Conservation (phyloP, 2,329 filamentous ascomycete genomes). For the Chaetomiaceae sp. region DNA sequence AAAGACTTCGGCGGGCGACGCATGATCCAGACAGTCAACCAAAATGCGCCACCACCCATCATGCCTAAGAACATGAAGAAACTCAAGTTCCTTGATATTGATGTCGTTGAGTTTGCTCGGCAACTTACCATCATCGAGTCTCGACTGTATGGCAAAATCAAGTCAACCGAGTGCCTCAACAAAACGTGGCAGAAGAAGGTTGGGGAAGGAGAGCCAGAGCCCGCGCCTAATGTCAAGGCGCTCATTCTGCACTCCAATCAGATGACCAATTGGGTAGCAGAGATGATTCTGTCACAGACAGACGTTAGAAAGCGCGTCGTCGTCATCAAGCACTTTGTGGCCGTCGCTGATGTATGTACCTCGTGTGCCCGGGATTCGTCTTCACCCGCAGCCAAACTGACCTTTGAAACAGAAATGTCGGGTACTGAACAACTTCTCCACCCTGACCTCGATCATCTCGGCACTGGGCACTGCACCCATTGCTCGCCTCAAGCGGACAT, state of each 20-base stretch:
- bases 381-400: constrained; percentile 23
- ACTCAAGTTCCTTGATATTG: constrained; percentile 95
- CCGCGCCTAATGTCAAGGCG: constrained; percentile 90
- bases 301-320: constrained; percentile 95
- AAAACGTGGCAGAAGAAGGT: constrained; percentile 99
- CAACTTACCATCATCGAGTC: constrained; percentile 97
- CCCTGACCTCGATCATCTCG: constrained; percentile 94
- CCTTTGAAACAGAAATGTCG: constrained; percentile 77
- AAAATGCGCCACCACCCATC: constrained; percentile 79
- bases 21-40: constrained; percentile 79
- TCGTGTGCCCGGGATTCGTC: not conserved
- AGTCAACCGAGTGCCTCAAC: constrained; percentile 91
- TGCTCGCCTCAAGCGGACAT: constrained; percentile 86
- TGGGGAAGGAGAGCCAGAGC: constrained; percentile 72
- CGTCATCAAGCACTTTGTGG: constrained; percentile 97
- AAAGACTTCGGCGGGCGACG: constrained; percentile 80
- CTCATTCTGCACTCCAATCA: constrained; percentile 97
- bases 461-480: constrained; percentile 92
- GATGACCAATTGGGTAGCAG: constrained; percentile 98
- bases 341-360: constrained; percentile 81
- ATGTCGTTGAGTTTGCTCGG: constrained; percentile 92
- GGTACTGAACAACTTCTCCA: constrained; percentile 90
- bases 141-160: constrained; percentile 89
- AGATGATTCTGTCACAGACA: constrained; percentile 94
- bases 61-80: constrained; percentile 99